Conservation (phyloP, 148 eudicot genomes). For the Rhododendron simsii region DNA sequence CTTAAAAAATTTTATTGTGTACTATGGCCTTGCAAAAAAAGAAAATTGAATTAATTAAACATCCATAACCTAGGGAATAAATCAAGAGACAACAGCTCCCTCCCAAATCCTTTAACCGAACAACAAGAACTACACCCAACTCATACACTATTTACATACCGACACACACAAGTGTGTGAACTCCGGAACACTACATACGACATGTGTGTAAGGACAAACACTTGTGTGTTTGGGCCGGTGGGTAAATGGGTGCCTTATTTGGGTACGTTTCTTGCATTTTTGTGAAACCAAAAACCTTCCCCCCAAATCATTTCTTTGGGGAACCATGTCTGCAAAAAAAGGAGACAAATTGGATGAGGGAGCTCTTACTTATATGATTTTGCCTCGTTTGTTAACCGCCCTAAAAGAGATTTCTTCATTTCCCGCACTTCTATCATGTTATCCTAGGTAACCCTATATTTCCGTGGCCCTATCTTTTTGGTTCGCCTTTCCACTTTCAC, state of each 20-base stretch:
- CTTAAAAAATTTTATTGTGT: too few relatives aligned
- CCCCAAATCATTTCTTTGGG: conserved; percentile 13
- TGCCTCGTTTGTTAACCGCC: neutral
- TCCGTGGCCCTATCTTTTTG: neutral
- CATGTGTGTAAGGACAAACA: neutral
- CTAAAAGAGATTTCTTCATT: neutral
- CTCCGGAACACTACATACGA: too few relatives aligned
- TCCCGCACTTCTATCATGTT: neutral
- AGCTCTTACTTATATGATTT: conserved; percentile 21
- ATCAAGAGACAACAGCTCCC: too few relatives aligned
- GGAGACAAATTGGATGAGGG: conserved; percentile 6
- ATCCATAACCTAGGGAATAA: too few relatives aligned
- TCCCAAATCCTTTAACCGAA: too few relatives aligned
- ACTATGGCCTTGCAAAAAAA: too few relatives aligned
- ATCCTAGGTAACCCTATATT: neutral
- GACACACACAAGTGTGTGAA: too few relatives aligned
- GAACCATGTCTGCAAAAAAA: conserved; percentile 6
- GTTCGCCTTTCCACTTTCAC: neutral
- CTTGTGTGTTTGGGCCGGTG: neutral
- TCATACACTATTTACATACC: neutral
- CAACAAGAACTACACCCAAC: neutral
- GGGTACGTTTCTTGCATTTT: neutral
- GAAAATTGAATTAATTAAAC: too few relatives aligned
- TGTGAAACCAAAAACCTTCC: neutral
- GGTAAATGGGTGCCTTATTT: too few relatives aligned